These are phyloP conservation scores for Cydonia oblonga DNA, from an alignment of 331 rosid species.

Conservation along the genomic window DNA sequence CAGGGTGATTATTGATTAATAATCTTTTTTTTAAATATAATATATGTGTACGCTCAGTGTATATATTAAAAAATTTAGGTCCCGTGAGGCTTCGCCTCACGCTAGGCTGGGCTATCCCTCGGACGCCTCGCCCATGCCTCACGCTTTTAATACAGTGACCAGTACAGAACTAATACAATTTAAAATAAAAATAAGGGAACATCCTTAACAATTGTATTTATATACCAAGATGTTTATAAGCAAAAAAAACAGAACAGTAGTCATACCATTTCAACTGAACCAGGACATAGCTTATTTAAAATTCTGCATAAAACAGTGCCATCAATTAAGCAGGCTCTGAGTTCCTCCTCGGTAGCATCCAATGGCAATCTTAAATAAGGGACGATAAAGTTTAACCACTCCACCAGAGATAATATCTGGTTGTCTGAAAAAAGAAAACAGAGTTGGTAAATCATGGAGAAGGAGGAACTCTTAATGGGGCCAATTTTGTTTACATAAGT, in stretches of 20 bases:
- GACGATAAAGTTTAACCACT: constrained; percentile 69
- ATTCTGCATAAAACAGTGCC: constrained; percentile 66
- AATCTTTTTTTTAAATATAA: too few species aligned
- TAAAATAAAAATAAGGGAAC: neutral
- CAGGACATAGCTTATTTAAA: constrained; percentile 60
- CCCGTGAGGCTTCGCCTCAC: too few species aligned
- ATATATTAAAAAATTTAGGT: too few species aligned
- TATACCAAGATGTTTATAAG: neutral
- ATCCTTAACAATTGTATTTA: neutral
- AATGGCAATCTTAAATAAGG: constrained; percentile 58
- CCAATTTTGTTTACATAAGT: constrained; percentile 1
- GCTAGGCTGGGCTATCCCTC: too few species aligned
- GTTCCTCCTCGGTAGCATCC: constrained; percentile 68
- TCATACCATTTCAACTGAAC: constrained; percentile 43
- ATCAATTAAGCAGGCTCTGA: constrained; percentile 60
- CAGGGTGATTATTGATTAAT: too few species aligned
- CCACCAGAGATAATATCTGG: constrained; percentile 44
- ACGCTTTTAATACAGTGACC: too few species aligned
- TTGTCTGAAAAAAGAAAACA: constrained; percentile 27
- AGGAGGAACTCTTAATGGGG: constrained; percentile 1
- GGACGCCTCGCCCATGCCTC: too few species aligned
- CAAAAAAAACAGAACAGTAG: constrained; percentile 4
- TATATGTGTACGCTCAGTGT: too few species aligned
- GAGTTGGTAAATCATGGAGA: constrained; percentile 11
- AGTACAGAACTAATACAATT: neutral